A percentile compares a stretch with the other conserved stretches of the same genome.
Evolutionary conservation across 2,329 filamentous ascomycete species (phyloP).

Genomic region (Sclerotinia subarctica): DNA sequence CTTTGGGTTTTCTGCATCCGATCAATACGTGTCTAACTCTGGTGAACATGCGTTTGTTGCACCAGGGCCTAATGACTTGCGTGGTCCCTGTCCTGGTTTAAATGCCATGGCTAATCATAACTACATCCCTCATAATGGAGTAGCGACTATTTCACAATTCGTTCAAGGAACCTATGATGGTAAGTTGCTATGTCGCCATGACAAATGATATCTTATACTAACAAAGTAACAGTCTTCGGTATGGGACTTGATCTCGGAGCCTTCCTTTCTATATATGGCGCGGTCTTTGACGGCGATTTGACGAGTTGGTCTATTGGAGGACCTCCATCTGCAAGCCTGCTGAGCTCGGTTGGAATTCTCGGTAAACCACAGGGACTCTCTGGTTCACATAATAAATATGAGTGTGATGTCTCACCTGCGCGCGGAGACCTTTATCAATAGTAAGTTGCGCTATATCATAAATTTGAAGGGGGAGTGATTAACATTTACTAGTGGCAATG

Average conservation of each 20-base stretch:
- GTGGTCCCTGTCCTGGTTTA: constrained; percentile 41
- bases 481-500: constrained; percentile 43
- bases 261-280: constrained; percentile 44
- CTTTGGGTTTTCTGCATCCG: constrained; percentile 25
- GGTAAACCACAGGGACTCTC: constrained; percentile 47
- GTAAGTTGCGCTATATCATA: constrained; percentile 21
- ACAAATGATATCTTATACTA: background rate
- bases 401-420: constrained; percentile 52
- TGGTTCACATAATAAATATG: constrained; percentile 55
- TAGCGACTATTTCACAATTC: constrained; percentile 35
- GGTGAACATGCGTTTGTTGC: constrained; percentile 28
- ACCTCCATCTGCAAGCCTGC: constrained; percentile 38
- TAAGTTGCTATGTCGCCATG: constrained; percentile 21
- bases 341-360: constrained; percentile 28
- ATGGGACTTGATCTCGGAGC: constrained; percentile 45
- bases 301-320: constrained; percentile 52
- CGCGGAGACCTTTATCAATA: constrained; percentile 50
- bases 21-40: constrained; percentile 31
- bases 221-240: constrained; percentile 41
- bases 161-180: constrained; percentile 36
- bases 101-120: constrained; percentile 45
- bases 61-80: constrained; percentile 24
- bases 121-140: constrained; percentile 43
- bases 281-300: constrained; percentile 49
- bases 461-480: background rate